phyloP scores from a whole-genome alignment of 2,329 filamentous ascomycete genomes.

The Thermomyces lanuginosus region DNA sequence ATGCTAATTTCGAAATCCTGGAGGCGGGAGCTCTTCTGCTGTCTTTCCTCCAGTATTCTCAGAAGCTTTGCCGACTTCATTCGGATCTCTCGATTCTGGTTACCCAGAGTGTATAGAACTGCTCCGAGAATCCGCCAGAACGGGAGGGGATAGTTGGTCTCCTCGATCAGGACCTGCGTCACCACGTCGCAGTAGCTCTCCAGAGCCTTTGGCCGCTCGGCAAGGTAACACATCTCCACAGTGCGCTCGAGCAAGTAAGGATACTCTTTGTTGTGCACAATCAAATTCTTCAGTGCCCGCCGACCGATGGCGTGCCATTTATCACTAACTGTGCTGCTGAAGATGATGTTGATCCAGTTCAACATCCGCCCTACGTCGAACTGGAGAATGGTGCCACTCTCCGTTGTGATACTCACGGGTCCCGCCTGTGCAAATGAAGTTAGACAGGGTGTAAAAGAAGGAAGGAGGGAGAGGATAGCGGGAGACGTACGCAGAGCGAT shows the following conservation, averaged over 20 bases:
- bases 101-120: constrained; percentile 81
- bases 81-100: constrained; percentile 73
- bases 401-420: constrained; percentile 72
- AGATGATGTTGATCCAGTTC: constrained; percentile 88
- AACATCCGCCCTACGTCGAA: constrained; percentile 90
- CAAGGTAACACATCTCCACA: constrained; percentile 76
- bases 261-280: constrained; percentile 78
- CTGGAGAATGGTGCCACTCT: constrained; percentile 70
- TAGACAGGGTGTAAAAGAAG: background rate
- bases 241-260: constrained; percentile 75
- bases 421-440: constrained; percentile 26
- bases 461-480: background rate
- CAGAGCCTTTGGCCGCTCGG: constrained; percentile 64
- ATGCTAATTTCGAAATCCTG: constrained; percentile 98
- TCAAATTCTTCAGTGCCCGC: constrained; percentile 73
- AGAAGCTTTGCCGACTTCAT: constrained; percentile 75
- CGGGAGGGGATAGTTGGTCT: constrained; percentile 63
- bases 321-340: constrained; percentile 77
- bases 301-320: constrained; percentile 81
- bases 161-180: constrained; percentile 67
- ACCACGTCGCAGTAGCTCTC: constrained; percentile 94
- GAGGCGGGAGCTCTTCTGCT: constrained; percentile 73
- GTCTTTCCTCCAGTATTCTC: constrained; percentile 64
- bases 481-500: constrained; percentile 56
- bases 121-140: constrained; percentile 86